Base-by-base conservation (phyloP, 257 asterid species). In the Verbena officinalis region DNA sequence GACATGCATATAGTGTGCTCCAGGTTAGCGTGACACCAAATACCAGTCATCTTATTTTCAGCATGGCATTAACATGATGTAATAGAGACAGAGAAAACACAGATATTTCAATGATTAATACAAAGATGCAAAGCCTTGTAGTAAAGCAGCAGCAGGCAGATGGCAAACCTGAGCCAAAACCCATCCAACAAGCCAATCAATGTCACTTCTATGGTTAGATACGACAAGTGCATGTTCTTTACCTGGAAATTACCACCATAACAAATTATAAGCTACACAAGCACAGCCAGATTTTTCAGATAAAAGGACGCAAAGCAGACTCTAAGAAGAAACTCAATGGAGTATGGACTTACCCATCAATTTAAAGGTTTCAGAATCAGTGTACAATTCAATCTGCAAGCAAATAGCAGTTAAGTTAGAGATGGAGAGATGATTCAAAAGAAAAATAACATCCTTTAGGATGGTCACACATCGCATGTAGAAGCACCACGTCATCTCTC, bases 141-240 rank as follows among this genome's bases (percentile, higher is more conserved):
- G 44, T 16, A 49, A 59, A 69, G 58, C 69, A 69, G 58, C 69
- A 69, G 67, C 60, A 70, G 34, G 54, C 19, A 62, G 61, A 46
- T 17, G 40, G 52, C 75, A 59, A 62, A 93, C 99, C 99, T 93
- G 99, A 72, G 97, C 95, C 60, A 90, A 61, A 68, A 93, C 81
- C 97, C 97, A 93, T 77, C 97, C 99, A 60, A 93, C 99, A 71
- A 93, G 96, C 99, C 99, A 93, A 76, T 93, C 99, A 55, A 93
- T 90, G 75, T 93, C 99, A 77, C 99, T 90, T 78, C 74, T 81
- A 83, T 93, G 99, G 73, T 90, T 93, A 57, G 68, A 71, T 17
- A 90, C 75, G 68, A 90, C 81, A 65, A 93, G 96, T 20, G 99
- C 97, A 59, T 93, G 97, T 67, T 93, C 99, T 75, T 81, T 83